Conservation (phyloP, 305 asterid genomes). For the Plantago coronopus region DNA sequence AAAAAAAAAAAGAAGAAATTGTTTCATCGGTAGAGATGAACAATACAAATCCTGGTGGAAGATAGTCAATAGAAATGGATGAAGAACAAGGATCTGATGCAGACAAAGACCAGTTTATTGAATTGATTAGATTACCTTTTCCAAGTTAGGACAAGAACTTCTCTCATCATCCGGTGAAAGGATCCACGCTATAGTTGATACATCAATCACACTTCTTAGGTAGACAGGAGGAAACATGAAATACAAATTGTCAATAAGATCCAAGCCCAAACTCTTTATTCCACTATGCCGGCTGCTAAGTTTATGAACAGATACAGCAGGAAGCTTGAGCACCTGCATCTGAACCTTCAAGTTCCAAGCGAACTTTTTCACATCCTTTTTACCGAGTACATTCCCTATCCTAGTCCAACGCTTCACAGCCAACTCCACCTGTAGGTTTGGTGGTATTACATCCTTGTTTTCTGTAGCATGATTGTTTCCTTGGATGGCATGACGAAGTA, state of each 20-base stretch:
- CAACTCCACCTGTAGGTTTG: conserved; percentile 54
- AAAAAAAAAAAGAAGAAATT: neutral
- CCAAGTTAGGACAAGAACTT: conserved; percentile 76
- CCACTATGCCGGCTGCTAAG: conserved; percentile 48
- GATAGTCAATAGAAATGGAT: conserved; percentile 6
- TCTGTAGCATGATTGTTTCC: conserved; percentile 34
- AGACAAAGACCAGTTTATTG: conserved; percentile 3
- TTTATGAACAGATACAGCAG: conserved; percentile 69
- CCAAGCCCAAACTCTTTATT: conserved; percentile 62
- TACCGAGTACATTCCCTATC: conserved; percentile 67
- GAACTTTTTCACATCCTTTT: conserved; percentile 55
- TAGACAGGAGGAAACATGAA: conserved; percentile 56
- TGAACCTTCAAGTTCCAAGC: conserved; percentile 86
- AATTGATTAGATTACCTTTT: conserved; percentile 55
- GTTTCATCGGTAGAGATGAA: neutral
- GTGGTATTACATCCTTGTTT: conserved; percentile 39
- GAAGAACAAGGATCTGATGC: conserved; percentile 9
- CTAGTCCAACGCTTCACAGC: conserved; percentile 73
- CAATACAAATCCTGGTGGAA: conserved; percentile 3
- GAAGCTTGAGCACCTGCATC: conserved; percentile 81
- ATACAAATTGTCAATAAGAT: conserved; percentile 59
- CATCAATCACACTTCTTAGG: conserved; percentile 58
- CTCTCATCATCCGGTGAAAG: conserved; percentile 96
- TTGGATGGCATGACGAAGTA: conserved; percentile 40
- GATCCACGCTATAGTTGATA: conserved; percentile 77